Evolutionary conservation across 805 yeast genomes (phyloP).

Genomic region (Suhomyces sp.): DNA sequence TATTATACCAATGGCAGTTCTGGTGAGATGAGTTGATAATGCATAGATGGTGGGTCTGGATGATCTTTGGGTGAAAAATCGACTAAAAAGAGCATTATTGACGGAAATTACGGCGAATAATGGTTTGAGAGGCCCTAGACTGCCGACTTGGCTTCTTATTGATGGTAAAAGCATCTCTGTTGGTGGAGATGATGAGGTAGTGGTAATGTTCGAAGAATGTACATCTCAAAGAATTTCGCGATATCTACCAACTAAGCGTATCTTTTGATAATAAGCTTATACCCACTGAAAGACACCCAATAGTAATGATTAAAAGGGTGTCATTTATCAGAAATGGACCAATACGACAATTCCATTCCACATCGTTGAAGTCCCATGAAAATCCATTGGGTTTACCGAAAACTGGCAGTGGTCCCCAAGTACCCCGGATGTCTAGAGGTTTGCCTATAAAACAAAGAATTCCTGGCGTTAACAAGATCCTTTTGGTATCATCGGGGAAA

Average conservation of each 20-base stretch:
- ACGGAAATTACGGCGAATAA: too few relatives aligned
- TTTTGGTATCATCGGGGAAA: constrained; percentile 73
- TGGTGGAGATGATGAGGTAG: too few relatives aligned
- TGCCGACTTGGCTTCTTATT: too few relatives aligned
- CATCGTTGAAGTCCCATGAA: constrained; percentile 24
- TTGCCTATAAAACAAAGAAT: constrained; percentile 56
- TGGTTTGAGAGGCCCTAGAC: too few relatives aligned
- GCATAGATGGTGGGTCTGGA: constrained; percentile 90
- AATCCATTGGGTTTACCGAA: constrained; percentile 44
- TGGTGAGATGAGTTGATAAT: constrained; percentile 75
- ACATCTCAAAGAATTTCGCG: too few relatives aligned
- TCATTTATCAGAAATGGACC: not conserved
- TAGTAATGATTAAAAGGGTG: not conserved
- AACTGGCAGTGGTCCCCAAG: constrained; percentile 21
- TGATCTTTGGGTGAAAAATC: too few relatives aligned
- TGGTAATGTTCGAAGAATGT: too few relatives aligned
- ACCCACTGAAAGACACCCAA: not conserved
- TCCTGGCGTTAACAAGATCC: constrained; percentile 58
- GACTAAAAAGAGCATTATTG: too few relatives aligned
- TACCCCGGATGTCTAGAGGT: constrained; percentile 48
- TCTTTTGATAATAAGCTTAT: too few relatives aligned
- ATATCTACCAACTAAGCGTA: too few relatives aligned
- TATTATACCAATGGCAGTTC: constrained; percentile 84
- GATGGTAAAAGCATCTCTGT: too few relatives aligned
- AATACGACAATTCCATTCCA: constrained; percentile 2